Evolutionary conservation across 2,329 filamentous ascomycete species (phyloP).

Genomic region (Camillea tinctor): DNA sequence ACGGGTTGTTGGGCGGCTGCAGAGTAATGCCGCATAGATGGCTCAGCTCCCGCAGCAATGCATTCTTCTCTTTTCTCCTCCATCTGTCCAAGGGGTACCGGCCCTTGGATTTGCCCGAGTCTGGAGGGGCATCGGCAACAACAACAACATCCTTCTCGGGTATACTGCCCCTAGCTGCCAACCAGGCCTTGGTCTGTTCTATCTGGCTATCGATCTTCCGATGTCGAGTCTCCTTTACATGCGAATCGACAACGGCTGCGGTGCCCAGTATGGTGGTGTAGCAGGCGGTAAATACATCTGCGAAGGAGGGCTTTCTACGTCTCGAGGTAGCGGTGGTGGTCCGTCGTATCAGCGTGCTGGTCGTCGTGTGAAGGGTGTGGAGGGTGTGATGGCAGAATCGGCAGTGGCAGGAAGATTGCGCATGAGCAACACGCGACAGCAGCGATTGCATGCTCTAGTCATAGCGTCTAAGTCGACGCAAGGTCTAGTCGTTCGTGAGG

Average conservation of each 20-base stretch:
- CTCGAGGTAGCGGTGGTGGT: slow-evolving; percentile 48
- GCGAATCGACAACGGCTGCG: slow-evolving; percentile 61
- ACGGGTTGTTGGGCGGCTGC: slow-evolving; percentile 11
- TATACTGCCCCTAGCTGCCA: slow-evolving; percentile 26
- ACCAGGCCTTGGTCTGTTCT: slow-evolving; percentile 49
- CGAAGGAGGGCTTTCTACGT: slow-evolving; percentile 48
- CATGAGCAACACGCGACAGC: slow-evolving; percentile 65
- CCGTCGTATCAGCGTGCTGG: slow-evolving; percentile 48
- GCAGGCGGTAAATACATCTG: slow-evolving; percentile 62
- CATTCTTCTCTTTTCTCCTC: slow-evolving; percentile 1
- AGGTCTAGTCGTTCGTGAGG: slow-evolving; percentile 3
- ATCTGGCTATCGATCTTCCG: slow-evolving; percentile 62
- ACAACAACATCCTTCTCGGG: not conserved
- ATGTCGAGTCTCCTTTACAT: slow-evolving; percentile 55
- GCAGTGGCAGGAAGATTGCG: slow-evolving; percentile 60
- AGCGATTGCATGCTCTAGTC: slow-evolving; percentile 61
- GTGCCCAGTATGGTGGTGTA: slow-evolving; percentile 68
- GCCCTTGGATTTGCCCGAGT: not conserved
- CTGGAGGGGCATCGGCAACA: not conserved
- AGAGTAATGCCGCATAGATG: slow-evolving; percentile 17
- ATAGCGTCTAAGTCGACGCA: slow-evolving; percentile 19
- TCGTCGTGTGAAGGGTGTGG: slow-evolving; percentile 48
- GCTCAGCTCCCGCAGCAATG: slow-evolving; percentile 23
- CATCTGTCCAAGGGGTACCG: not conserved
- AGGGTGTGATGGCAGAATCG: slow-evolving; percentile 57